A percentile compares a stretch with the other conserved stretches of the same genome.
These are phyloP conservation scores for Plectosphaerella cucumerina DNA, from an alignment of 2,329 filamentous ascomycete species.

Conservation along the genomic window DNA sequence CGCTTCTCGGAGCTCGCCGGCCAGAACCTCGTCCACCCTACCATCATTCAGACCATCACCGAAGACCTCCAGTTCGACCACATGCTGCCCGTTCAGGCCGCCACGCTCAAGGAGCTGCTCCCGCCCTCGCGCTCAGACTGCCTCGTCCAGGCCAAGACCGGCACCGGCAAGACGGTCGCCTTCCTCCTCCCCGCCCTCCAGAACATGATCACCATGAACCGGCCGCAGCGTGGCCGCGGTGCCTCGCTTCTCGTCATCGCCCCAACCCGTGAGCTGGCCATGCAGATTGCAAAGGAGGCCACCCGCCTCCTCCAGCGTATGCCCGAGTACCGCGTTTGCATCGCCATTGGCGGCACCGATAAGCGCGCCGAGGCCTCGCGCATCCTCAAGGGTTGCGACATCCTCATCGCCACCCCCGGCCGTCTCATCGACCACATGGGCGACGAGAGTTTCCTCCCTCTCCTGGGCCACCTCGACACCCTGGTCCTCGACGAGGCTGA, in stretches of 20 bases:
- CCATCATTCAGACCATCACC: conserved; percentile 42
- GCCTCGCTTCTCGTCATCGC: conserved; percentile 63
- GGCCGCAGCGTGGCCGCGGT: conserved; percentile 25
- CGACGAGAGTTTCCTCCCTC: conserved; percentile 64
- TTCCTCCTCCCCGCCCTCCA: conserved; percentile 83
- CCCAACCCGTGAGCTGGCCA: conserved; percentile 66
- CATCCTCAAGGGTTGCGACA: conserved; percentile 69
- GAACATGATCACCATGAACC: conserved; percentile 55
- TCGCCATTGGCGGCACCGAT: conserved; percentile 78
- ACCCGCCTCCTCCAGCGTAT: conserved; percentile 65
- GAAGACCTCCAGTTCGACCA: conserved; percentile 44
- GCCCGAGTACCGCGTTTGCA: conserved; percentile 69
- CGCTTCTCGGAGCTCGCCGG: conserved; percentile 40
- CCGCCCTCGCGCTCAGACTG: conserved; percentile 43
- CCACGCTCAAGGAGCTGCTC: conserved; percentile 43
- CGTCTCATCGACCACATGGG: conserved; percentile 75
- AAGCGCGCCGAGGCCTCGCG: conserved; percentile 67
- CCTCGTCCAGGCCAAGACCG: conserved; percentile 80
- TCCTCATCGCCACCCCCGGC: conserved; percentile 78
- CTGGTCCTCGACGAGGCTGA: conserved; percentile 83
- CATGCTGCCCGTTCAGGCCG: conserved; percentile 53
- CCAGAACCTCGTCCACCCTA: conserved; percentile 37
- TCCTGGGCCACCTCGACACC: conserved; percentile 66
- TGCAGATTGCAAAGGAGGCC: conserved; percentile 70
- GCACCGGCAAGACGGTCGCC: conserved; percentile 81